Percentiles rank a stretch among this genome's conserved stretches.
phyloP scores from a whole-genome alignment of 164 flowering plant genomes.

The Vitis rupestris region DNA sequence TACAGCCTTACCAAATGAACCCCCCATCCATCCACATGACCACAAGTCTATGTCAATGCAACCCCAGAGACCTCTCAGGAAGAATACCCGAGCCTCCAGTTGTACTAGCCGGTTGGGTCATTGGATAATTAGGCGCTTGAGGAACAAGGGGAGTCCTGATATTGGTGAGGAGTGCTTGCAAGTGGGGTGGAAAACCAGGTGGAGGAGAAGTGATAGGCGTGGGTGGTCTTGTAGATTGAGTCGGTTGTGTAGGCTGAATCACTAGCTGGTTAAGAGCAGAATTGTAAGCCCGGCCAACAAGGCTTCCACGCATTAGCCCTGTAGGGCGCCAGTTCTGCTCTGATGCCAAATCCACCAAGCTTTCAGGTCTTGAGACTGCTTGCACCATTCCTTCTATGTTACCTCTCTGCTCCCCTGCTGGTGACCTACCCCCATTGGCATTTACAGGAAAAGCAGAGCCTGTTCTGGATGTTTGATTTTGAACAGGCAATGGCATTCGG shows the following conservation, averaged over 20 bases:
- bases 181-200: conserved; percentile 19
- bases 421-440: conserved; percentile 18
- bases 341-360: conserved; percentile 23
- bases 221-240: conserved; percentile 29
- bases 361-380: conserved; percentile 26
- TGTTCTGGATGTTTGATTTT: conserved; percentile 33
- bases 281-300: conserved; percentile 49
- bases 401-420: conserved; percentile 32
- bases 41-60: too few species aligned
- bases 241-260: conserved; percentile 42
- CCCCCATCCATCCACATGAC: background rate
- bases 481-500: conserved; percentile 36
- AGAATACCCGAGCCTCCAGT: background rate
- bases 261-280: conserved; percentile 49
- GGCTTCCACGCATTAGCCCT: conserved; percentile 86
- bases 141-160: conserved; percentile 17
- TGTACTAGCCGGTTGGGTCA: background rate
- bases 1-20: background rate
- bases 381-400: conserved; percentile 22
- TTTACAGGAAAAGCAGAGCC: conserved; percentile 15
- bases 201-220: conserved; percentile 5
- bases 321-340: conserved; percentile 65
- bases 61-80: background rate
- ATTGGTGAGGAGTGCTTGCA: conserved; percentile 26
- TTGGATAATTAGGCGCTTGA: conserved; percentile 6